Evolutionary conservation across 441 rosid species (phyloP), one percentile per base, ranked within the genome.

Genomic region (Populus hybrid): DNA sequence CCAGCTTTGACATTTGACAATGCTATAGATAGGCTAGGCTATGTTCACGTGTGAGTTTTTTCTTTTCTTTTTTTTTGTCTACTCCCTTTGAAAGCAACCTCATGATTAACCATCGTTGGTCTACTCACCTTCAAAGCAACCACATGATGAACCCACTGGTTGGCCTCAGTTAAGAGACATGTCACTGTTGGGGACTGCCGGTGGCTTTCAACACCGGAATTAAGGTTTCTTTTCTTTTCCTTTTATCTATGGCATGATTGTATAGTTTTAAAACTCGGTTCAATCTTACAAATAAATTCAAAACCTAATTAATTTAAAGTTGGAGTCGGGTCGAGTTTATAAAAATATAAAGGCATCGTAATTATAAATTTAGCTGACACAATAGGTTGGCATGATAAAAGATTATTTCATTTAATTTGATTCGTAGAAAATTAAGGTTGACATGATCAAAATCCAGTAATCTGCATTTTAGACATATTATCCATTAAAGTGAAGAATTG

Each of bases 341-440:
- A 36, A 36, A 8, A 36, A 8, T 8, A 1, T 36, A 36, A 36
- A 36, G 1, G n/a, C n/a, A n/a, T n/a, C n/a, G 1, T 36, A 36
- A 0, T 36, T 36, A 36, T 8, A 36, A 36, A 36, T 2, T 0
- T 1, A 0, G 0, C 2, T 36, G 2, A 36, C 0, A 36, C 0
- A 24, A 24, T 1, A 24, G 24, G 24, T 24, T 24, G 24, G 1
- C 1, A 24, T 24, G 24, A 24, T 24, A 24, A 24, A 24, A 24
- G 1, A 24, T 1, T 24, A 24, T 24, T 24, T 24, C 1, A 24
- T 24, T 24, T 24, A 24, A 24, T 24, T 24, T 38, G 3, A 38
- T 38, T 38, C 8, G 42, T 8, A 38, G 8, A 38, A 0, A 38
- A 38, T 38, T 38, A 36, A 0, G 4, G 3, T 30, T 30, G 4